Percentiles rank a stretch among this genome's conserved stretches.
These are phyloP conservation scores for Leavenworthia alabamica DNA, from an alignment of 345 rosid genomes.

Conservation along the genomic window DNA sequence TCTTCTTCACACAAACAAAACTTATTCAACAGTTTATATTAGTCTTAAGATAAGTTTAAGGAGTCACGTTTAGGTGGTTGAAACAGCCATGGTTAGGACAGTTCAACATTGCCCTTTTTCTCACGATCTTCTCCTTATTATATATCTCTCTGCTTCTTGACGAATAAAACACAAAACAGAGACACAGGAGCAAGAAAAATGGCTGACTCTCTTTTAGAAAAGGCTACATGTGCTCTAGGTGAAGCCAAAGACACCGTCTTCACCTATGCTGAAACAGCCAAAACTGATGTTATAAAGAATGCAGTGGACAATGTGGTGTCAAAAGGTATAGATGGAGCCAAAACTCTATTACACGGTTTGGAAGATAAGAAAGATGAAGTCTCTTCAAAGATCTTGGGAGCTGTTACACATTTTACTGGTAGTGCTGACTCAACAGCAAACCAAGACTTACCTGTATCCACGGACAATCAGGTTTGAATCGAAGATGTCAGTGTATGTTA, in stretches of 20 bases:
- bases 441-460: conserved; percentile 18
- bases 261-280: conserved; percentile 1
- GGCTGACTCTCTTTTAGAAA: conserved; percentile 13
- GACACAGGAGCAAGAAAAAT: conserved; percentile 7
- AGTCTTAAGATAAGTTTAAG: neutral
- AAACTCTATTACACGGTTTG: conserved; percentile 16
- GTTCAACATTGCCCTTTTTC: neutral
- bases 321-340: conserved; percentile 31
- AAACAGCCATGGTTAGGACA: conserved; percentile 5
- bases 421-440: conserved; percentile 13
- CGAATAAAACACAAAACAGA: neutral
- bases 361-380: conserved; percentile 32
- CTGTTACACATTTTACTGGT: conserved; percentile 11
- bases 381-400: conserved; percentile 23
- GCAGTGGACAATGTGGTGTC: conserved; percentile 24
- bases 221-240: conserved; percentile 20
- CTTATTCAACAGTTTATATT: neutral
- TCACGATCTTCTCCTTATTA: neutral
- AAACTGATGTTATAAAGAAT: conserved; percentile 14
- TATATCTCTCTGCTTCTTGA: conserved; percentile 14
- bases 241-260: conserved; percentile 12
- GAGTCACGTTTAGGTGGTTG: conserved; percentile 1
- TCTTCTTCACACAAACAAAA: conserved; percentile 10
- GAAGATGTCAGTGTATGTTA: too few relatives aligned
- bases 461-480: conserved; percentile 25